Evolutionary conservation across 2,329 filamentous ascomycete genomes (phyloP), one percentile per base, ranked within the genome.

Genomic region (Pseudogymnoascus sp.): DNA sequence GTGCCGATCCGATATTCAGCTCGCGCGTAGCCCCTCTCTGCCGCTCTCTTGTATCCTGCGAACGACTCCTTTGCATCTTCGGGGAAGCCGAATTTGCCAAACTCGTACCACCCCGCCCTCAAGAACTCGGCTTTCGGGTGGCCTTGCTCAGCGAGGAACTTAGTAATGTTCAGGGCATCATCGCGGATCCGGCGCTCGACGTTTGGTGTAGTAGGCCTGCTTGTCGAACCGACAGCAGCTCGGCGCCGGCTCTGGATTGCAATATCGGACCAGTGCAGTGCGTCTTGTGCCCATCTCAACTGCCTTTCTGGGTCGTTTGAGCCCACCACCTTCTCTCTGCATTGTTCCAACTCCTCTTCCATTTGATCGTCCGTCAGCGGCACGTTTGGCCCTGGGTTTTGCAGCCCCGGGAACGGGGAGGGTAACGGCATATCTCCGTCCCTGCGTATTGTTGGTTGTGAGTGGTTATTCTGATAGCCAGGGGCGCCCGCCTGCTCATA

Each of bases 1-100:
- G 97, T 99, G 67, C 95, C 95, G 78, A 99, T 96, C 57, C 95
- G 86, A 75, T 99, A 99, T 75, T 97, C 91, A 18, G 95, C 93
- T 69, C 95, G 83, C 21, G 88, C 86, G 77, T 93, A 96, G 64
- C 91, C 91, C 70, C 90, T 87, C 70, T 93, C 89, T 31, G 91
- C 89, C n/a, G 95, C 90, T 70, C 88, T 83, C 66, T 87, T 86
- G 77, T 97, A 99, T 71, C 89, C 90, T 66, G 86, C 78, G 74
- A 96, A 97, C 6, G 95, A 93, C 77, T 97, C 93, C 71, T 93
- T 93, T 78, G 96, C 96, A 79, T 99, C 95, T 65, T 92, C 82
- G 29, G 92, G 86, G 75, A 88, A 86, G 40, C 91, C 92, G 73
- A 97, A 97, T 73, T 96, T 96, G 69, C 95, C 95, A 80, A 97